phyloP scores from a whole-genome alignment of 2,329 filamentous ascomycete species.

The Aspergillus sp. region DNA sequence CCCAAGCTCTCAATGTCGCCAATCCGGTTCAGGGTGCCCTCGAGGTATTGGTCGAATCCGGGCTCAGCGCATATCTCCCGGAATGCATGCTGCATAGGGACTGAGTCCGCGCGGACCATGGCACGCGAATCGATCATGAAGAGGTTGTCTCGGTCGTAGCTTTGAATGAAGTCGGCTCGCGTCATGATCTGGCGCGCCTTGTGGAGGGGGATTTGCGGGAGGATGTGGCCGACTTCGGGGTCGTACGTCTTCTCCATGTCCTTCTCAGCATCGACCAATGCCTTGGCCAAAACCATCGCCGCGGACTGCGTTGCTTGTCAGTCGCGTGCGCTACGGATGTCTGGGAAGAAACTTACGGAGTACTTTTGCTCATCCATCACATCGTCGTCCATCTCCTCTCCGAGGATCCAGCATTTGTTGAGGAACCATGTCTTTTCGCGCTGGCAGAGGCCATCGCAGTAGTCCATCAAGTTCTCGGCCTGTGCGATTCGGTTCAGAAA shows the following conservation, averaged over 20 bases:
- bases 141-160: slow-evolving; percentile 86
- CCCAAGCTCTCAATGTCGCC: slow-evolving; percentile 87
- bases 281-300: slow-evolving; percentile 85
- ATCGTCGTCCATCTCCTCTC: slow-evolving; percentile 79
- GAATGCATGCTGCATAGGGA: slow-evolving; percentile 94
- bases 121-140: slow-evolving; percentile 87
- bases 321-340: not conserved
- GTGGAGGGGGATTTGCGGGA: slow-evolving; percentile 74
- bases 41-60: slow-evolving; percentile 73
- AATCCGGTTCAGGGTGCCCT: slow-evolving; percentile 76
- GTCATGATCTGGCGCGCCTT: slow-evolving; percentile 90
- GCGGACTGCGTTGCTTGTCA: slow-evolving; percentile 50
- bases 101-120: slow-evolving; percentile 81
- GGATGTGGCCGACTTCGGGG: slow-evolving; percentile 56
- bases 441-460: slow-evolving; percentile 63
- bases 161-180: slow-evolving; percentile 83
- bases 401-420: slow-evolving; percentile 70
- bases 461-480: slow-evolving; percentile 65
- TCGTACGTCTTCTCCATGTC: slow-evolving; percentile 56
- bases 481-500: slow-evolving; percentile 89
- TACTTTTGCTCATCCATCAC: slow-evolving; percentile 98
- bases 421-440: slow-evolving; percentile 70
- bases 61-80: slow-evolving; percentile 65
- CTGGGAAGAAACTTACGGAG: slow-evolving; percentile 51
- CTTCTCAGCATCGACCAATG: slow-evolving; percentile 74